Base-by-base conservation (phyloP, 2,329 filamentous ascomycete genomes). In the Dendryphion nanum region DNA sequence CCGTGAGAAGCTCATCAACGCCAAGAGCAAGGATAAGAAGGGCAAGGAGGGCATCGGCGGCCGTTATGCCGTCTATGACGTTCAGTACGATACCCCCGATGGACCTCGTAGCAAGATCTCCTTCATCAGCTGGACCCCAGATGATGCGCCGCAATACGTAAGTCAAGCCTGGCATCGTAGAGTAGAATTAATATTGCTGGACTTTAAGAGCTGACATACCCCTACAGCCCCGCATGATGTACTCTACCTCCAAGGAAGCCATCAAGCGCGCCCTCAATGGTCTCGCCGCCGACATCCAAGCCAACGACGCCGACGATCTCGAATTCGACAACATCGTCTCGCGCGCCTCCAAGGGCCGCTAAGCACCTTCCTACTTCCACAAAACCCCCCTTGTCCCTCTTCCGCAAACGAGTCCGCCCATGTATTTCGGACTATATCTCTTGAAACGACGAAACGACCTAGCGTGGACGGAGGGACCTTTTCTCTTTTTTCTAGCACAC, bases 151-250 rank as follows among this genome's bases (percentile, higher is more conserved):
- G 52, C 77, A 89, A 70, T 83, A 84, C 76, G 86, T 89, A 66
- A 68, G 80, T 72, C 32, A 7, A n/a, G n/a, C n/a, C n/a, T n/a
- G n/a, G n/a, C n/a, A n/a, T n/a, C n/a, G n/a, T 23, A 16, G 14
- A 18, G n/a, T n/a, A n/a, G n/a, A n/a, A n/a, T n/a, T n/a, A n/a
- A n/a, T n/a, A n/a, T 23, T 5, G 10, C 15, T 40, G 23, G n/a
- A 26, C 23, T 8, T n/a, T 8, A n/a, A 26, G 23, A n/a, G n/a
- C n/a, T n/a, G n/a, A n/a, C n/a, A n/a, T n/a, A n/a, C n/a, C n/a
- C n/a, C n/a, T n/a, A 41, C 53, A 89, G 86, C 78, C 84, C 70
- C 89, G 89, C 78, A 93, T 93, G 87, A 78, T 89, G 69, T 93
- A 91, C 77, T 85, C 86, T 57, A 86, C 87, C 36, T 93, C 87